Evolutionary conservation across 2,329 filamentous ascomycete genomes (phyloP).

Genomic region (Arthrinium puccinioides): DNA sequence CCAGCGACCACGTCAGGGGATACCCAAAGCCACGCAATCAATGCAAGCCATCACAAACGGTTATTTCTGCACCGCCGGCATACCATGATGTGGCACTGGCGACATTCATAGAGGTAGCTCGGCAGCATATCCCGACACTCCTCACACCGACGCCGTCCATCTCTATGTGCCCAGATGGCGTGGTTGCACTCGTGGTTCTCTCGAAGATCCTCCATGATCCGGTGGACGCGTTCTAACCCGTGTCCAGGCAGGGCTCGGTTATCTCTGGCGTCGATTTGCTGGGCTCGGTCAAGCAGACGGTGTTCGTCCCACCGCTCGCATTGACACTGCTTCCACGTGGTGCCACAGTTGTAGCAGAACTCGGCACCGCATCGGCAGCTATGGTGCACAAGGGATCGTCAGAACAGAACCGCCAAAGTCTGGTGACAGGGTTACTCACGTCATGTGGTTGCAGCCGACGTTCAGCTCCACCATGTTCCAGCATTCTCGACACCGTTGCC

Average conservation of each 20-base stretch:
- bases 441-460: slow-evolving; percentile 50
- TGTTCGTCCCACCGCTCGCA: slow-evolving; percentile 33
- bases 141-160: slow-evolving; percentile 12
- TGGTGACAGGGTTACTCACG: slow-evolving; percentile 36
- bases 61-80: slow-evolving; percentile 41
- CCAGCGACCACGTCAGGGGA: too few relatives aligned
- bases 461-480: slow-evolving; percentile 37
- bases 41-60: too few relatives aligned
- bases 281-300: slow-evolving; percentile 23
- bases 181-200: slow-evolving; percentile 34
- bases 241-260: not conserved
- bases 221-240: slow-evolving; percentile 10
- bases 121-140: slow-evolving; percentile 21
- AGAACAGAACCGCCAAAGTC: not conserved
- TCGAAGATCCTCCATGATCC: slow-evolving; percentile 16
- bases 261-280: slow-evolving; percentile 22
- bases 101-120: slow-evolving; percentile 38
- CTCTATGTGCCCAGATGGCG: slow-evolving; percentile 21
- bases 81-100: slow-evolving; percentile 33
- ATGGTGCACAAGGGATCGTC: slow-evolving; percentile 5
- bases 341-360: slow-evolving; percentile 44
- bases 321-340: slow-evolving; percentile 28
- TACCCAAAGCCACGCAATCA: too few relatives aligned
- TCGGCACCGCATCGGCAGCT: slow-evolving; percentile 38
- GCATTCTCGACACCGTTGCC: slow-evolving; percentile 45